Percentiles rank a stretch among this genome's conserved stretches.
phyloP scores from a whole-genome alignment of 306 rosid species.

The Parietaria judaica region DNA sequence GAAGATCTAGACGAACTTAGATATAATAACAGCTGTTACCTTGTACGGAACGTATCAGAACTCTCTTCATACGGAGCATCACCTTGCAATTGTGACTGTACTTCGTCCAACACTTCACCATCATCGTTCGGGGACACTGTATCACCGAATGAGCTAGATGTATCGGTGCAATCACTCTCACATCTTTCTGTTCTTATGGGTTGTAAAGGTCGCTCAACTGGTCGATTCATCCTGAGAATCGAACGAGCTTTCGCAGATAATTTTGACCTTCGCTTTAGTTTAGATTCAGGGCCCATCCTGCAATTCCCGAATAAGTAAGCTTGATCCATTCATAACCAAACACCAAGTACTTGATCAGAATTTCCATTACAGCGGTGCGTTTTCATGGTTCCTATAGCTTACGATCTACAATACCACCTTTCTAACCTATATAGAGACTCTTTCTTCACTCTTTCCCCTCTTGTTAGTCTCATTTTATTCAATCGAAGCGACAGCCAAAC shows the following conservation, averaged over 20 bases:
- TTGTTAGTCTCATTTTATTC: no score
- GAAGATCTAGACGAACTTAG: not conserved
- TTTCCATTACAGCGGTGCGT: no score
- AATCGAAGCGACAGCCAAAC: no score
- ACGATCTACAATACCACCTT: no score
- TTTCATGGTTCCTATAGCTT: no score
- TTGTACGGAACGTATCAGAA: constrained; percentile 26
- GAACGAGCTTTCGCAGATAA: constrained; percentile 23
- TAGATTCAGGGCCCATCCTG: constrained; percentile 46
- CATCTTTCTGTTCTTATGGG: constrained; percentile 30
- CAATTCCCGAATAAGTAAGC: constrained; percentile 10
- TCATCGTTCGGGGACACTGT: constrained; percentile 44
- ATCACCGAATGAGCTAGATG: constrained; percentile 70
- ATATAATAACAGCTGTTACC: constrained; percentile 25
- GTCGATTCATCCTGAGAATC: constrained; percentile 20
- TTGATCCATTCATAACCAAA: no score
- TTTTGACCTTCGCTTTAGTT: constrained; percentile 26
- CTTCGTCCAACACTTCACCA: constrained; percentile 36
- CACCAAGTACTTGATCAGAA: no score
- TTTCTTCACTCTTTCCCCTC: no score
- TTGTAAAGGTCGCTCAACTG: constrained; percentile 16
- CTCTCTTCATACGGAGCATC: constrained; percentile 27
- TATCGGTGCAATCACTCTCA: constrained; percentile 29
- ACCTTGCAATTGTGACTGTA: constrained; percentile 31
- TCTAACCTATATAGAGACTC: no score